Conservation (phyloP, 164 flowering plant species). For the Sextonia rubra region DNA sequence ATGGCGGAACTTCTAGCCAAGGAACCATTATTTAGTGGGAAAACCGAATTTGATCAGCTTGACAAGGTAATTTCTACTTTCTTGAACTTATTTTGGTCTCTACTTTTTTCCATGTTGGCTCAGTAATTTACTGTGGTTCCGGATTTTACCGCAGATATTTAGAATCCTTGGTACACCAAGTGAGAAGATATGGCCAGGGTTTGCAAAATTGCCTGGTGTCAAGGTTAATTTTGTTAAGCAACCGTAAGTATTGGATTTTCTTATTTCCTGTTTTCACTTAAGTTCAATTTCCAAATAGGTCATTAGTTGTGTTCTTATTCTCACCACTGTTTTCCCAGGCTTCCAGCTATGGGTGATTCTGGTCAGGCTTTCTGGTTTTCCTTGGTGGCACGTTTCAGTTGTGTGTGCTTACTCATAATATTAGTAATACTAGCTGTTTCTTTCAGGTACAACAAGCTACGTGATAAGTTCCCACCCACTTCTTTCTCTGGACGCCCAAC, state of each 20-base stretch:
- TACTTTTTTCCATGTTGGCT: not conserved
- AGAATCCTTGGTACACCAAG: slow-evolving; percentile 80
- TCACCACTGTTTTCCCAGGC: slow-evolving; percentile 35
- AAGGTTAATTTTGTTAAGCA: slow-evolving; percentile 80
- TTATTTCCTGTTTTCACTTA: not conserved
- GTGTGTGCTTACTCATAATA: slow-evolving; percentile 6
- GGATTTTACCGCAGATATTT: slow-evolving; percentile 51
- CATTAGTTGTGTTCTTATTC: slow-evolving; percentile 37
- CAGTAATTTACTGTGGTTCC: not conserved
- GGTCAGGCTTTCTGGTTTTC: slow-evolving; percentile 74
- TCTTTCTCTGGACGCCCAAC: slow-evolving; percentile 88
- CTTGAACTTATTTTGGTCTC: not conserved
- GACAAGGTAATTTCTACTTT: slow-evolving; percentile 37
- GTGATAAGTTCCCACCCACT: slow-evolving; percentile 70
- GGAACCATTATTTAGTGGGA: slow-evolving; percentile 59
- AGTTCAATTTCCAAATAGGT: not conserved
- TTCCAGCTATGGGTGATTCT: slow-evolving; percentile 90
- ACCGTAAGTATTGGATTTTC: slow-evolving; percentile 40
- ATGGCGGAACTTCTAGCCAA: slow-evolving; percentile 70
- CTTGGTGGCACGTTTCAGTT: slow-evolving; percentile 45
- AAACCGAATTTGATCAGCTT: slow-evolving; percentile 60
- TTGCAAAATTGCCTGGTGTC: slow-evolving; percentile 72
- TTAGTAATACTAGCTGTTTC: slow-evolving; percentile 35
- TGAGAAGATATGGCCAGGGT: slow-evolving; percentile 92
- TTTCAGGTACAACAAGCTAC: slow-evolving; percentile 81